Evolutionary conservation across 257 asterid genomes (phyloP).

Genomic region (Verbena officinalis): DNA sequence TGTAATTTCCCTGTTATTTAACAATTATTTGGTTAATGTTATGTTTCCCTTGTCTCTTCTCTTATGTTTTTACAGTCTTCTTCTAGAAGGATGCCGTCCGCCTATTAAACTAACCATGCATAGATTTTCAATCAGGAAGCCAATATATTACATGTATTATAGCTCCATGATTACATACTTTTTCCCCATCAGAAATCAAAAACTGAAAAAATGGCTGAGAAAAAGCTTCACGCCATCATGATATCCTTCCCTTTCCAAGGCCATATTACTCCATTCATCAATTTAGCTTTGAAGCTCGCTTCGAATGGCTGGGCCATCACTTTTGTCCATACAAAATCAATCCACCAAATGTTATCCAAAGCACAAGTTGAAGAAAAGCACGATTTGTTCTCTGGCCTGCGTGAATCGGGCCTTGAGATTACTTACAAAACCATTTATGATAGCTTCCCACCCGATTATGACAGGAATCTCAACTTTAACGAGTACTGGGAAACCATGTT

Average conservation of each 20-base stretch:
- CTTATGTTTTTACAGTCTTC: background rate
- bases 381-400: slow-evolving; percentile 43
- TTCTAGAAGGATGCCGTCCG: background rate
- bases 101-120: background rate
- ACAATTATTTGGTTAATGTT: no score
- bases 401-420: slow-evolving; percentile 46
- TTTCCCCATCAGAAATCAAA: background rate
- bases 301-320: slow-evolving; percentile 55
- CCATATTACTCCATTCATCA: slow-evolving; percentile 56
- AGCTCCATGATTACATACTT: background rate
- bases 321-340: slow-evolving; percentile 47
- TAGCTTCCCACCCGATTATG: slow-evolving; percentile 45
- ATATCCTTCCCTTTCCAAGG: slow-evolving; percentile 57
- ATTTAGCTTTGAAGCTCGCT: slow-evolving; percentile 60
- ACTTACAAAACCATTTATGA: slow-evolving; percentile 47
- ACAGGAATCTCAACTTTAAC: slow-evolving; percentile 36
- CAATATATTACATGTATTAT: background rate
- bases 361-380: slow-evolving; percentile 25
- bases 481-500: slow-evolving; percentile 41
- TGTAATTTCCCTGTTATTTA: no score
- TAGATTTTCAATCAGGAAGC: background rate
- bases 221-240: slow-evolving; percentile 52
- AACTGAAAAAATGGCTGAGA: slow-evolving; percentile 15
- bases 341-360: slow-evolving; percentile 45
- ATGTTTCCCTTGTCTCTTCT: background rate